Evolutionary conservation across 1,284 basidiomycete genomes (phyloP), one percentile per base, ranked within the genome.

Genomic region (Cryptococcus sp.): DNA sequence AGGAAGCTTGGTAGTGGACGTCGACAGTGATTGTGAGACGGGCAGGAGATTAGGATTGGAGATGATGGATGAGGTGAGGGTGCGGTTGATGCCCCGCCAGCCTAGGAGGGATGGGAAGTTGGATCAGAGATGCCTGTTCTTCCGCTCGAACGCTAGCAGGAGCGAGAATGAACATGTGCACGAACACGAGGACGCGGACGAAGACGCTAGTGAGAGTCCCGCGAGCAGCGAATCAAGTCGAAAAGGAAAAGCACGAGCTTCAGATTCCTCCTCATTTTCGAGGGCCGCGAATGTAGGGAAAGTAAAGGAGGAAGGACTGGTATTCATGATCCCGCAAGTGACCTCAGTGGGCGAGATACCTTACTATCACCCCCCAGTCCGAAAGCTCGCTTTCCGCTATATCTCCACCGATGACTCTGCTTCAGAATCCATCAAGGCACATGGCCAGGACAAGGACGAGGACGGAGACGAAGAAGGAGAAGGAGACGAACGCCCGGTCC

Each of bases 331-430:
- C 16, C 75, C 75, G 0, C 57, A 69, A 40, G 73, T 72, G 0
- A 52, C 62, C 47, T 27, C 25, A 2, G 58, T 57, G 11, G 65
- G 61, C 15, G 68, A 75, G 2, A 61, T 78, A 13, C 78, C 78
- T 0, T 78, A 71, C 58, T 79, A 74, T 61, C 75, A 78, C 55
- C 78, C 78, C 2, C 57, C 68, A 2, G 71, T 80, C 0, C 57
- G 61, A 15, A 67, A 69, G 50, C 54, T 80, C 1, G 74, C 73
- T 2, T 79, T 72, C 53, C 11, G 57, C 15, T 79, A 69, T 35
- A 35, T 35, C 30, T 10, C 30, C 30, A 35, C 30, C 30, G 64
- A 64, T 70, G 50, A 47, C 49, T 19, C 41, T 57, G 42, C 19
- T 42, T 17, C 45, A 8, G 58, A 3, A 50, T 13, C 19, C 15